Evolutionary conservation across 257 asterid genomes (phyloP), one percentile per base, ranked within the genome.

Genomic region (Solanum raphanifolium): DNA sequence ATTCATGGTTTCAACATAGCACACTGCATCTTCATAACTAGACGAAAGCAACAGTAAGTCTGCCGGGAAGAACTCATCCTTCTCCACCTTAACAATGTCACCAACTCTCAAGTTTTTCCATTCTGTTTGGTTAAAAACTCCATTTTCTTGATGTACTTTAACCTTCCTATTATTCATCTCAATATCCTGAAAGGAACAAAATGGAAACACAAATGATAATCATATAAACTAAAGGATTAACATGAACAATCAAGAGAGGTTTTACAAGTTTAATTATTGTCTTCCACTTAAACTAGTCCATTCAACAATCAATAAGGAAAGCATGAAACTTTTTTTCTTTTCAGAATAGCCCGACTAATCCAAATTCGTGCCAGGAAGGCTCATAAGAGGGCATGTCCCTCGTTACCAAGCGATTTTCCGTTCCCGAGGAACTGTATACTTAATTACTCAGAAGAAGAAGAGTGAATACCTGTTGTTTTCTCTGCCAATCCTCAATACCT

Each of bases 1-100:
- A 76, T 95, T 96, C 99, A 96, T 96, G 23, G 99, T 95, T 93
- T 97, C 98, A 7, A 97, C 99, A 74, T 95, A 95, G 92, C 99
- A 95, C n/a, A 95, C 89, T 10, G 93, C 98, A 87, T 95, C 99
- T 13, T 95, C 99, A 23, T 94, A 97, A 86, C 95, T 95, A 23
- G 99, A 95, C 0, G 99, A 95, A 69, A 97, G 98, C 90, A 97
- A 86, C 76, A 97, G 74, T 46, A 96, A 91, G 82, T 96, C 99
- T 52, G 99, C 98, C 2, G 99, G 99, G 88, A 96, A 96, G 91
- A 95, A 95, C 58, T 95, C 93, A 89, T 97, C 97, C 88, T 95
- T 95, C 90, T 93, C 93, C 89, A 95, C 99, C 91, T 90, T 95
- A 60, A 97, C 98, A 84, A 97, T 89, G 88, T 93, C 95, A 7